Percentiles rank a stretch among this genome's conserved stretches.
Conservation (phyloP, 768 basidiomycete species). For the Auricularia sp. region DNA sequence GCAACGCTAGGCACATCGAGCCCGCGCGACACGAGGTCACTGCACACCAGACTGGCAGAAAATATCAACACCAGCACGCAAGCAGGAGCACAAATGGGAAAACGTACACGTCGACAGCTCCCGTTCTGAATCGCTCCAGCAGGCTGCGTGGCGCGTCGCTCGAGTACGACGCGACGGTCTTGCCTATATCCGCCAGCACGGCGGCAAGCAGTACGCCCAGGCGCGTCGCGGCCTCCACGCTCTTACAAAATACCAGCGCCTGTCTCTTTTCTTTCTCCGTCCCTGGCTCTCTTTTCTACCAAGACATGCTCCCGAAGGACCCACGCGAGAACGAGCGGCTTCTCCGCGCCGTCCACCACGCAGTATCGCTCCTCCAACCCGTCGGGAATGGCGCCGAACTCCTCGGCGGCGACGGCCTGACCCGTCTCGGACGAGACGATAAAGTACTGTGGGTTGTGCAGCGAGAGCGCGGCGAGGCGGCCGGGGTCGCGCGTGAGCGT, state of each 20-base stretch:
- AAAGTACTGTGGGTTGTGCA: slow-evolving; percentile 79
- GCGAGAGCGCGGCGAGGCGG: slow-evolving; percentile 74
- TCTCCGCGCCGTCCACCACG: slow-evolving; percentile 64
- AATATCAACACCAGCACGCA: neutral
- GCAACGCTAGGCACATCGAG: slow-evolving; percentile 89
- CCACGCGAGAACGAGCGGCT: slow-evolving; percentile 46
- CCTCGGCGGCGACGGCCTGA: slow-evolving; percentile 19
- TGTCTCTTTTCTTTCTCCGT: slow-evolving; percentile 37
- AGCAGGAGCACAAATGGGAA: neutral
- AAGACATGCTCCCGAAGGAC: slow-evolving; percentile 66
- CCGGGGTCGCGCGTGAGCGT: slow-evolving; percentile 90
- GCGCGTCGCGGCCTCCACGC: slow-evolving; percentile 78
- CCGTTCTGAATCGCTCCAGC: slow-evolving; percentile 70
- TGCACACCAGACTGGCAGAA: slow-evolving; percentile 71
- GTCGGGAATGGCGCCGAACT: neutral
- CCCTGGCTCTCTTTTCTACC: slow-evolving; percentile 34
- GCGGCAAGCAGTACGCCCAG: slow-evolving; percentile 74
- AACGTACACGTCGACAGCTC: slow-evolving; percentile 74
- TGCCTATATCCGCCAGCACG: slow-evolving; percentile 52
- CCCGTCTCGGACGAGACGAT: slow-evolving; percentile 52
- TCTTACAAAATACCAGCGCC: slow-evolving; percentile 93
- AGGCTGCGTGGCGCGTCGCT: slow-evolving; percentile 81
- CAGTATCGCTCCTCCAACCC: slow-evolving; percentile 71
- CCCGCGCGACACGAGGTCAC: slow-evolving; percentile 90
- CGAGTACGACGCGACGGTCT: slow-evolving; percentile 64